Conservation (phyloP, 1,139 yeast genomes). For the Saccharomycopsis phalli region DNA sequence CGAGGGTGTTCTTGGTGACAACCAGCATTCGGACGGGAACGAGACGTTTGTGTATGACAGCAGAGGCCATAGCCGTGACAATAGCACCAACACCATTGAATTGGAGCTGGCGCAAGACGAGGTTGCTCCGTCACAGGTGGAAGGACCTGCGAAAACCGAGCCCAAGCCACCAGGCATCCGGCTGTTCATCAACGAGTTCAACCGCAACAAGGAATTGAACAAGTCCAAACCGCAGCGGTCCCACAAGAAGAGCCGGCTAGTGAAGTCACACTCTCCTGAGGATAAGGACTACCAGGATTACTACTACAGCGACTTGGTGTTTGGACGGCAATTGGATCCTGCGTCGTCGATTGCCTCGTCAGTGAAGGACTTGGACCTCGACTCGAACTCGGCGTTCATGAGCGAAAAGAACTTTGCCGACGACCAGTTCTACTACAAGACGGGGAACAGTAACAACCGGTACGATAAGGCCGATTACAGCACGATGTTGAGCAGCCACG, state of each 20-base stretch:
- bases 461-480: neutral
- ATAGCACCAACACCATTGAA: constrained; percentile 18
- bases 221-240: neutral
- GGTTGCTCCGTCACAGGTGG: neutral
- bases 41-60: constrained; percentile 45
- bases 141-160: neutral
- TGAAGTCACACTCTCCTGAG: neutral
- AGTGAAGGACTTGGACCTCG: constrained; percentile 7
- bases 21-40: constrained; percentile 39
- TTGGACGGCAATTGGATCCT: neutral
- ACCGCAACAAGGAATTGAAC: neutral
- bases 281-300: neutral
- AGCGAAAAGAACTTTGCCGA: constrained; percentile 3
- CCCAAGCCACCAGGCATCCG: neutral
- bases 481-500: constrained; percentile 13
- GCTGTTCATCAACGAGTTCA: constrained; percentile 8
- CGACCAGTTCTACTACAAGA: constrained; percentile 1
- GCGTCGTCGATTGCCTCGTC: constrained; percentile 11
- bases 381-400: constrained; percentile 8
- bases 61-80: constrained; percentile 21
- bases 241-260: neutral
- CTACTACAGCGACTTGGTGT: neutral
- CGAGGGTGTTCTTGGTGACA: constrained; percentile 45
- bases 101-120: constrained; percentile 2
- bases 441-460: neutral